A percentile compares a stretch with the other conserved stretches of the same genome.
phyloP scores from a whole-genome alignment of 108 stramenopile genomes.

The Fragilariopsis cylindrus region DNA sequence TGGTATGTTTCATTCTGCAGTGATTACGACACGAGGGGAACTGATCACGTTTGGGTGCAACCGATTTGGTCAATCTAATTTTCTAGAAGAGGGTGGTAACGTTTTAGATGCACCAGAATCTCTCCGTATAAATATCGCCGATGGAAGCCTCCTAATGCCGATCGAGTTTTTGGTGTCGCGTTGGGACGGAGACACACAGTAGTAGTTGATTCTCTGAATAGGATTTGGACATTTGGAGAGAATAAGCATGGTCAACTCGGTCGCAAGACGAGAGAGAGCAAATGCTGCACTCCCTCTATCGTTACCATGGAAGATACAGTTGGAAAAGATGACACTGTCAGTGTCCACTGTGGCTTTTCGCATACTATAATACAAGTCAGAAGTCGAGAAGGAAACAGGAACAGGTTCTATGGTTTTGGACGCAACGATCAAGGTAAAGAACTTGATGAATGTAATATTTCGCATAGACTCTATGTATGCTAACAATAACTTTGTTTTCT shows the following conservation, averaged over 20 bases:
- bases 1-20: slow-evolving; percentile 85
- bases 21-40: slow-evolving; percentile 60
- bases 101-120: neutral
- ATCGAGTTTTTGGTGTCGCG: slow-evolving; percentile 51
- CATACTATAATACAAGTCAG: slow-evolving; percentile 57
- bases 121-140: slow-evolving; percentile 20
- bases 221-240: slow-evolving; percentile 81
- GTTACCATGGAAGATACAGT: slow-evolving; percentile 13
- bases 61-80: slow-evolving; percentile 60
- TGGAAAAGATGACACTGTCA: slow-evolving; percentile 19
- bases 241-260: slow-evolving; percentile 86
- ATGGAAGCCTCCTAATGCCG: slow-evolving; percentile 75
- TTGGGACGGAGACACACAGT: slow-evolving; percentile 78
- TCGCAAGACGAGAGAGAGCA: slow-evolving; percentile 26
- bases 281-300: slow-evolving; percentile 11
- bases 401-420: slow-evolving; percentile 69
- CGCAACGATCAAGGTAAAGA: slow-evolving; percentile 54
- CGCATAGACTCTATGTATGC: neutral
- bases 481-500: neutral
- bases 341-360: slow-evolving; percentile 60
- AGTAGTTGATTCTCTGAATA: slow-evolving; percentile 61
- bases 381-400: slow-evolving; percentile 17
- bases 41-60: slow-evolving; percentile 78
- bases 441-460: neutral
- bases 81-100: slow-evolving; percentile 18